These are phyloP conservation scores for Phyllosticta citribraziliensis DNA, from an alignment of 2,329 filamentous ascomycete species.

Conservation along the genomic window DNA sequence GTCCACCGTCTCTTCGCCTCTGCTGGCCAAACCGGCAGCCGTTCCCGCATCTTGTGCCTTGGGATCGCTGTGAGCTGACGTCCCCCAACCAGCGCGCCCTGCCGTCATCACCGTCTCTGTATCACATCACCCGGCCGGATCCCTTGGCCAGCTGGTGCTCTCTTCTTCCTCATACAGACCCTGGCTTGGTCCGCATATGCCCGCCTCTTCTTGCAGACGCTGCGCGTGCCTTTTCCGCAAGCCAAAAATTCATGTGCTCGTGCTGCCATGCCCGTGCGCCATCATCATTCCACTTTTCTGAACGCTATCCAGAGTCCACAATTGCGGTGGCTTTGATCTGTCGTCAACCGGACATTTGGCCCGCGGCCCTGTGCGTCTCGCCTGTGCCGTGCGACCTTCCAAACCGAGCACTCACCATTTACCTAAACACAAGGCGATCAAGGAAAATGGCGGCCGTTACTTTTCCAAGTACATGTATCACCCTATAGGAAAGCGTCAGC, in stretches of 20 bases:
- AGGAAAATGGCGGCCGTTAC: background rate
- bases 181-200: background rate
- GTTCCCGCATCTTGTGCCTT: background rate
- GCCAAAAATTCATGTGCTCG: background rate
- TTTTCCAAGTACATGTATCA: background rate
- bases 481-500: background rate
- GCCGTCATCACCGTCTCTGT: background rate
- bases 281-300: background rate
- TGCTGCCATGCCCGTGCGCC: background rate
- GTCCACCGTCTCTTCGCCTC: background rate
- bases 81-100: background rate
- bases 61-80: background rate
- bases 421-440: background rate
- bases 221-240: background rate
- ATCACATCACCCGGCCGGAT: background rate
- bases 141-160: background rate
- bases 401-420: background rate
- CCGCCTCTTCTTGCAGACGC: background rate
- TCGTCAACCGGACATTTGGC: background rate
- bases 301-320: background rate
- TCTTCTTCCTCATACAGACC: background rate
- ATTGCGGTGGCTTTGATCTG: background rate
- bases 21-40: background rate
- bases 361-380: background rate
- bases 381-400: background rate